Conservation (phyloP, 495 filamentous ascomycete genomes). For the Hypomontagnella submonticulosa region DNA sequence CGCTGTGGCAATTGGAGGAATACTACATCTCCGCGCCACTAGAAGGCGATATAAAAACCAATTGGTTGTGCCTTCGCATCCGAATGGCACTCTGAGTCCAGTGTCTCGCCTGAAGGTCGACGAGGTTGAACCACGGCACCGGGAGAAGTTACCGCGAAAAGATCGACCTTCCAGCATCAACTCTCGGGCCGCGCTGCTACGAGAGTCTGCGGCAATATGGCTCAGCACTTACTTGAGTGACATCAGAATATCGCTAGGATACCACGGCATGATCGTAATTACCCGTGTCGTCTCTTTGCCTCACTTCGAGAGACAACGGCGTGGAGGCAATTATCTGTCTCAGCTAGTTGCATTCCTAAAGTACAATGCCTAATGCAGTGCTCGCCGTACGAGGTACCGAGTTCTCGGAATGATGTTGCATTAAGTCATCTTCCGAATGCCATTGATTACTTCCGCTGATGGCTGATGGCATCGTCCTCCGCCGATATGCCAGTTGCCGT, state of each 20-base stretch:
- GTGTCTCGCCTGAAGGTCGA: constrained; percentile 28
- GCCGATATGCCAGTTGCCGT: constrained; percentile 34
- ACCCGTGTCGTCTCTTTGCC: constrained; percentile 24
- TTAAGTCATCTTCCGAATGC: constrained; percentile 33
- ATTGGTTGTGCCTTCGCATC: constrained; percentile 26
- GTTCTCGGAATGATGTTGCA: constrained; percentile 36
- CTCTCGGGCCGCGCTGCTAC: constrained; percentile 16
- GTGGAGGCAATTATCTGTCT: constrained; percentile 17
- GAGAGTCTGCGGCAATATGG: constrained; percentile 21
- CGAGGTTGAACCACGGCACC: constrained; percentile 30
- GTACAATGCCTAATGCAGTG: constrained; percentile 32
- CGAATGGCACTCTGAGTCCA: constrained; percentile 28
- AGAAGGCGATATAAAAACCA: constrained; percentile 4
- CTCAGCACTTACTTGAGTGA: constrained; percentile 21
- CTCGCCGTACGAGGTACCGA: constrained; percentile 39
- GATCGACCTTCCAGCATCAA: constrained; percentile 1
- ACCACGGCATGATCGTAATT: constrained; percentile 39
- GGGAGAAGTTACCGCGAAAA: constrained; percentile 16
- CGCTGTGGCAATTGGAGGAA: constrained; percentile 19
- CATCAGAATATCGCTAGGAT: constrained; percentile 28
- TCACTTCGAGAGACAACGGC: constrained; percentile 16
- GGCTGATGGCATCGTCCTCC: constrained; percentile 22
- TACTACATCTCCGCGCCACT: constrained; percentile 26
- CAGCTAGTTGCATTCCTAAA: constrained; percentile 20
- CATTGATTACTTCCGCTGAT: constrained; percentile 27